A percentile compares a stretch with the other conserved stretches of the same genome.
phyloP scores from a whole-genome alignment of 2,329 filamentous ascomycete species.

The Purpureocillium takamizusanense region DNA sequence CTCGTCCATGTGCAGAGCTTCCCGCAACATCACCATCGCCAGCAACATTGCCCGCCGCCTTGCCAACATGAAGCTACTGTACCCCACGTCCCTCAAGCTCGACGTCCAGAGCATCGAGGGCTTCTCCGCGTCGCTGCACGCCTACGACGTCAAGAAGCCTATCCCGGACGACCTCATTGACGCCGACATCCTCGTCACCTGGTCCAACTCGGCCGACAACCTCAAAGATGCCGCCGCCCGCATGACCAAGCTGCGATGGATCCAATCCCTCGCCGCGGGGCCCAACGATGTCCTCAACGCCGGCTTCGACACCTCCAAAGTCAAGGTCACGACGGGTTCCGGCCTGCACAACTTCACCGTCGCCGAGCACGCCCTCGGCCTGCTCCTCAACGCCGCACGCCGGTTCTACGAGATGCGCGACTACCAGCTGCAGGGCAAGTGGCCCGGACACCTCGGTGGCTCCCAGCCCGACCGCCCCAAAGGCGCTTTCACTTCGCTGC shows the following conservation, averaged over 20 bases:
- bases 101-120: slow-evolving; percentile 46
- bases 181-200: slow-evolving; percentile 52
- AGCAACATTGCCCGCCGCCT: too few relatives aligned
- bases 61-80: slow-evolving; percentile 52
- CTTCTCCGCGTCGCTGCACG: slow-evolving; percentile 46
- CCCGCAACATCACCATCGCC: too few relatives aligned
- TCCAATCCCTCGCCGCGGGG: slow-evolving; percentile 57
- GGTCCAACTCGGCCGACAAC: slow-evolving; percentile 50
- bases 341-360: slow-evolving; percentile 57
- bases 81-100: slow-evolving; percentile 53
- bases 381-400: slow-evolving; percentile 45
- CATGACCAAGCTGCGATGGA: slow-evolving; percentile 52
- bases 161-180: slow-evolving; percentile 51
- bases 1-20: too few relatives aligned
- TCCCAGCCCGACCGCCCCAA: slow-evolving; percentile 49
- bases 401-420: slow-evolving; percentile 56
- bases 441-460: slow-evolving; percentile 54
- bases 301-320: slow-evolving; percentile 44
- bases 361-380: slow-evolving; percentile 53
- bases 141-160: slow-evolving; percentile 47
- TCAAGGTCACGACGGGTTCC: slow-evolving; percentile 51
- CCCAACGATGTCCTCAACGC: slow-evolving; percentile 56
- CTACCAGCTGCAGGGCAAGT: slow-evolving; percentile 45
- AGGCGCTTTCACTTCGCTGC: slow-evolving; percentile 47
- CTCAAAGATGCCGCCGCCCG: slow-evolving; percentile 46